These are phyloP conservation scores for Cerioporus squamosus DNA, from an alignment of 1,284 basidiomycete genomes.

Conservation along the genomic window DNA sequence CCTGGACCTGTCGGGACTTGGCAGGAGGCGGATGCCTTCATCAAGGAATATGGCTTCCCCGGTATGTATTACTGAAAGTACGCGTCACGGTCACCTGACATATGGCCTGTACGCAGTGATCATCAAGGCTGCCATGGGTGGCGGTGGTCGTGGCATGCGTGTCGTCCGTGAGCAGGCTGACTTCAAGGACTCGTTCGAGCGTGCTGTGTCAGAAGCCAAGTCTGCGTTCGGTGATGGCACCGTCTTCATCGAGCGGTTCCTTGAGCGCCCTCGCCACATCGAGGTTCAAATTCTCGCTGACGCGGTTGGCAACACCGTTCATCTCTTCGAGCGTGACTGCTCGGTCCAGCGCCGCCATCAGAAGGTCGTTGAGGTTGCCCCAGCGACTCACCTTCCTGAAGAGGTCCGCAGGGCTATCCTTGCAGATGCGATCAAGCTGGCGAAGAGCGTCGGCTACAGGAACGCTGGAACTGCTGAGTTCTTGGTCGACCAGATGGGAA, in stretches of 20 bases:
- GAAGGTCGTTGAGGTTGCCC: slow-evolving; percentile 99
- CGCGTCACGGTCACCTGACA: slow-evolving; percentile 1
- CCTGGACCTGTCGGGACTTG: slow-evolving; percentile 90
- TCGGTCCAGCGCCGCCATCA: slow-evolving; percentile 98
- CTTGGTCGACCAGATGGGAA: slow-evolving; percentile 93
- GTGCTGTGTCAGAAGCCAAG: slow-evolving; percentile 95
- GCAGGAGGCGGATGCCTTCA: slow-evolving; percentile 85
- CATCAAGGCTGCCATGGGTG: slow-evolving; percentile 99
- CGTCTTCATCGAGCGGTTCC: slow-evolving; percentile 98
- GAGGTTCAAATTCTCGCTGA: slow-evolving; percentile 97
- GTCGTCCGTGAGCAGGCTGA: slow-evolving; percentile 93
- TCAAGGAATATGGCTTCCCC: slow-evolving; percentile 96
- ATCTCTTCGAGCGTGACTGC: slow-evolving; percentile 98
- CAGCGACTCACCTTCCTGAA: slow-evolving; percentile 92
- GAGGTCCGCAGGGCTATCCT: slow-evolving; percentile 90
- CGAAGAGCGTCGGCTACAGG: slow-evolving; percentile 90
- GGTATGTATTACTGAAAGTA: slow-evolving; percentile 47
- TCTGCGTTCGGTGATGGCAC: slow-evolving; percentile 98
- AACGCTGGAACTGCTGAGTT: slow-evolving; percentile 98
- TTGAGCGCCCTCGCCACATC: slow-evolving; percentile 95
- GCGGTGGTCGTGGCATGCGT: slow-evolving; percentile 98
- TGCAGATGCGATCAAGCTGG: slow-evolving; percentile 92
- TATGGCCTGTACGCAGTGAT: slow-evolving; percentile 59
- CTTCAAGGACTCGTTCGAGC: slow-evolving; percentile 90
- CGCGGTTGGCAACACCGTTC: slow-evolving; percentile 89